Base-by-base conservation (phyloP, 371 early-diverging fungal species). In the Gilbertella persicaria region DNA sequence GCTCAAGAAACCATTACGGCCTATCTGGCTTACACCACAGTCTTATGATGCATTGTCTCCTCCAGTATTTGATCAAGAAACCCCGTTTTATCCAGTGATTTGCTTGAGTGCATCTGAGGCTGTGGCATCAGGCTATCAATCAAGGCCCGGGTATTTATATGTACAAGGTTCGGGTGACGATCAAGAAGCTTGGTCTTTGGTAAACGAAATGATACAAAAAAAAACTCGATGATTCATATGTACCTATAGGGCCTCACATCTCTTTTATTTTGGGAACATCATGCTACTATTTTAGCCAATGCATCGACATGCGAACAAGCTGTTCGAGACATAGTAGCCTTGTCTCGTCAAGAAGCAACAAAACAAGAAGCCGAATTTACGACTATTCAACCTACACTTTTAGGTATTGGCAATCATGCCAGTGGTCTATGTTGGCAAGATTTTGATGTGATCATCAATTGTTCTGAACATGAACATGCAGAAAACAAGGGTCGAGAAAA, bases 111-210 rank as follows among this genome's bases (percentile, higher is more conserved):
- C 92, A 0, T 91, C 91, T 0, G 73, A 78, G 36, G 78, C 78
- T 4, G 78, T 83, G 0, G 82, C 84, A 26, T 54, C 79, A 35
- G 85, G 83, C 26, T 69, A 66, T 23, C 71, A 81, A 29, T 58
- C 54, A 45, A 62, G 80, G 3, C 57, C 62, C n/a, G 82, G 85
- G 0, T 91, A 82, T 49, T 58, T 80, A 4, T 95, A 95, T 55
- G 87, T 95, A 3, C 94, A 95, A 69, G 95, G 95, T 5, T 86
- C 93, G 2, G 95, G 84, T 0, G 95, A 95, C 62, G 94, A 95
- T 64, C 85, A 91, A 29, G 95, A 95, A 59, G 70, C 85, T 53
- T 95, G 95, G 95, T 77, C 87, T 24, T 47, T 70, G 66, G 84
- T 82, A 68, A 57, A 39, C 10, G 13, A 24, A 9, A 33, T 3